phyloP scores from a whole-genome alignment of 495 filamentous ascomycete species.

The Cercophora sp. region DNA sequence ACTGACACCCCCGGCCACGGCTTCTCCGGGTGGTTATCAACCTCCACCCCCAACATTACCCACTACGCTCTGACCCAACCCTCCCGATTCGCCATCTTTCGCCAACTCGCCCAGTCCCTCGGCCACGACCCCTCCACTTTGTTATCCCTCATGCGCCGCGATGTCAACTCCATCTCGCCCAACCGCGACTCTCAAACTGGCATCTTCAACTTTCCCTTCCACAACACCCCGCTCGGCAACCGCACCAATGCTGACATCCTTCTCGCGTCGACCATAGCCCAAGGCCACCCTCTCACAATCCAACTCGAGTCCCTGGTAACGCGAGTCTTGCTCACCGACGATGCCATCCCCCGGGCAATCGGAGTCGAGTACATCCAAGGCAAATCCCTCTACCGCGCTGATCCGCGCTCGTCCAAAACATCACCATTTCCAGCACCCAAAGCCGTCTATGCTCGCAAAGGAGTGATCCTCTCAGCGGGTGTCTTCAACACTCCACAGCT shows the following conservation, averaged over 20 bases:
- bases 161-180: neutral
- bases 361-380: neutral
- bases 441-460: too few relatives aligned
- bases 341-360: neutral
- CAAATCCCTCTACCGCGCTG: neutral
- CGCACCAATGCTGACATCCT: neutral
- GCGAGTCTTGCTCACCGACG: neutral
- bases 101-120: neutral
- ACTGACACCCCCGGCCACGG: constrained; percentile 9
- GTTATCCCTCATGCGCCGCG: neutral
- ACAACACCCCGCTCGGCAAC: neutral
- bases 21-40: neutral
- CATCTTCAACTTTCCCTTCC: constrained; percentile 2
- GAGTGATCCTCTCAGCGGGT: too few relatives aligned
- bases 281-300: neutral
- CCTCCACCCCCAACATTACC: neutral
- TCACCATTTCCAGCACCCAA: too few relatives aligned
- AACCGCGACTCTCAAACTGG: neutral
- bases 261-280: neutral
- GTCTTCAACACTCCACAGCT: too few relatives aligned
- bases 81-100: neutral
- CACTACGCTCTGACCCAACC: neutral
- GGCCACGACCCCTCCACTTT: neutral
- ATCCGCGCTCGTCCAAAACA: too few relatives aligned
- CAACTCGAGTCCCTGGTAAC: neutral